Evolutionary conservation across 768 basidiomycete species (phyloP).

Genomic region (Lactarius quietus): DNA sequence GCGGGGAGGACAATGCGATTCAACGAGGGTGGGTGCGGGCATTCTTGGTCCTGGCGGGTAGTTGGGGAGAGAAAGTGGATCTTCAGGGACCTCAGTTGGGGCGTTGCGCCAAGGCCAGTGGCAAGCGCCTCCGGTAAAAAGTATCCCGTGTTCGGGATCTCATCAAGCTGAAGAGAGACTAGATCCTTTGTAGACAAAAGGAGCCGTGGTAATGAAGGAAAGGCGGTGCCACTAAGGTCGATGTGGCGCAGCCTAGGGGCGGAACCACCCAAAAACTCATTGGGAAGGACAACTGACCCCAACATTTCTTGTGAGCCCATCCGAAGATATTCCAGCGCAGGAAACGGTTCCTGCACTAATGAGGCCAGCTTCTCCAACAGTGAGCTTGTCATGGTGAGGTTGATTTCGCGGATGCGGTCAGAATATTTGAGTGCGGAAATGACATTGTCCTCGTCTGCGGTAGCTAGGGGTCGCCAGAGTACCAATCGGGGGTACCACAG

Average conservation of each 20-base stretch:
- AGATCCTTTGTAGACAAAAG: constrained; percentile 13
- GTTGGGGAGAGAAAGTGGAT: background rate
- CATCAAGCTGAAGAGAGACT: constrained; percentile 8
- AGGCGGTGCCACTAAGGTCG: constrained; percentile 9
- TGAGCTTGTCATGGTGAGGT: constrained; percentile 13
- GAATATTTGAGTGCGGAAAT: constrained; percentile 5
- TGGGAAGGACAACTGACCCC: constrained; percentile 11
- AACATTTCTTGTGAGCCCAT: constrained; percentile 8
- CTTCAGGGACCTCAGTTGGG: constrained; percentile 5
- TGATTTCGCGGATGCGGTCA: constrained; percentile 20
- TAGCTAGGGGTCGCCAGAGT: background rate
- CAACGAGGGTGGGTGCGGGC: background rate
- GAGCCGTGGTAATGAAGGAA: constrained; percentile 11
- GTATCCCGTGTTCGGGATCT: constrained; percentile 13
- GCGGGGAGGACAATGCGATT: background rate
- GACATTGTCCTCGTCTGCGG: constrained; percentile 14
- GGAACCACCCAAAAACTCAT: constrained; percentile 3
- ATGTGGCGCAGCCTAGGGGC: constrained; percentile 11
- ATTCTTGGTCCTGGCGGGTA: background rate
- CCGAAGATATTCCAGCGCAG: background rate
- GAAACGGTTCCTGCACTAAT: constrained; percentile 6
- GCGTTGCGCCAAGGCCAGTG: constrained; percentile 2
- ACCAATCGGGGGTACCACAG: constrained; percentile 18
- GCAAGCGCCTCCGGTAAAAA: constrained; percentile 14
- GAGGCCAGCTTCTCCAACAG: constrained; percentile 6